These are phyloP conservation scores for Globisporangium cylindrosporum DNA, from an alignment of 352 stramenopile genomes.

Conservation along the genomic window DNA sequence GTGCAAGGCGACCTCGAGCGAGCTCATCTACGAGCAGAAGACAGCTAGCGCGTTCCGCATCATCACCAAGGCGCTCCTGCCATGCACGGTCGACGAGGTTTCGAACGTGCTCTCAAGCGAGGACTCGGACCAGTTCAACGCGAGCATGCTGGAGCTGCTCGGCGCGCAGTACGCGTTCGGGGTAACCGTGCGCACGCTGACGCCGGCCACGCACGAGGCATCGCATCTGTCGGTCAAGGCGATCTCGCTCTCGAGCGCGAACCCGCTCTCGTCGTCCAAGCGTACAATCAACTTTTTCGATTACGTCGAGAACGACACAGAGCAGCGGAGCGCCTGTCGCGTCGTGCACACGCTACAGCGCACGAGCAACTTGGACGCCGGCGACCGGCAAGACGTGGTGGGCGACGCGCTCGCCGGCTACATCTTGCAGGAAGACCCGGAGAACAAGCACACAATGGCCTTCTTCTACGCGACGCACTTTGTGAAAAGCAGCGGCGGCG, in stretches of 20 bases:
- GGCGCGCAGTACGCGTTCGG: constrained; percentile 21
- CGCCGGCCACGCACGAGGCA: not conserved
- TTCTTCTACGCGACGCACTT: constrained; percentile 23
- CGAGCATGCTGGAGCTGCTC: constrained; percentile 27
- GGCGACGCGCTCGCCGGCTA: constrained; percentile 20
- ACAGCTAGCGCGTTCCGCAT: constrained; percentile 17
- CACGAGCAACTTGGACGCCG: constrained; percentile 3
- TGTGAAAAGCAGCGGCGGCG: not conserved
- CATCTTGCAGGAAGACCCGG: constrained; percentile 20
- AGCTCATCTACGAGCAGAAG: constrained; percentile 13
- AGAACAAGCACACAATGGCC: constrained; percentile 16
- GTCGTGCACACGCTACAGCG: constrained; percentile 22
- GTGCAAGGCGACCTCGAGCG: constrained; percentile 3
- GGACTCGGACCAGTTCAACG: constrained; percentile 28
- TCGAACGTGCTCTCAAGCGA: constrained; percentile 18
- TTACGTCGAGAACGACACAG: constrained; percentile 16
- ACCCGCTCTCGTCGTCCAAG: constrained; percentile 20
- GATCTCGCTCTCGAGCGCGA: constrained; percentile 17
- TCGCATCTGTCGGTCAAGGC: constrained; percentile 25
- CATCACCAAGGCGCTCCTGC: constrained; percentile 21
- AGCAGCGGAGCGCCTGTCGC: constrained; percentile 11
- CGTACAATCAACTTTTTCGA: constrained; percentile 21
- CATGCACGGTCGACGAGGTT: constrained; percentile 24
- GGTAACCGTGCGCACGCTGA: constrained; percentile 23
- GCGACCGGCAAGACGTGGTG: constrained; percentile 7